These are phyloP conservation scores for Pseudogymnoascus sp. DNA, from an alignment of 2,329 filamentous ascomycete genomes.

Conservation along the genomic window DNA sequence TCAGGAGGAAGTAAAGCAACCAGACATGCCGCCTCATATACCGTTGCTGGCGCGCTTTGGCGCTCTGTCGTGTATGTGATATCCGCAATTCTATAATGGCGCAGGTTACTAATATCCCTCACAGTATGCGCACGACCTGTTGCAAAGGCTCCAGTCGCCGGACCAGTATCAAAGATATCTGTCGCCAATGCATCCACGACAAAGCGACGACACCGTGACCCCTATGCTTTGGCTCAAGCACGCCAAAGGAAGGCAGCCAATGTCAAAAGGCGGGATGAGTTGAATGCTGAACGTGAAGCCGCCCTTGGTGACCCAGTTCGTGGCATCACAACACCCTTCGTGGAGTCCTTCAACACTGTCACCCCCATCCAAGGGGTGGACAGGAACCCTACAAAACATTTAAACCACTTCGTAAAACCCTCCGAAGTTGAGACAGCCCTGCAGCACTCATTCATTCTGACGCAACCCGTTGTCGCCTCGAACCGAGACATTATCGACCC, in stretches of 20 bases:
- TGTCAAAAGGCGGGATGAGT: conserved; percentile 60
- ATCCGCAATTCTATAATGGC: background rate
- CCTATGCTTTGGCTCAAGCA: conserved; percentile 73
- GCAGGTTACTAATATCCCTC: conserved; percentile 13
- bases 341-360: conserved; percentile 65
- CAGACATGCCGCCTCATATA: conserved; percentile 59
- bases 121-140: conserved; percentile 54
- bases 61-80: conserved; percentile 48
- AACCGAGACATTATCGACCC: conserved; percentile 34
- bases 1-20: conserved; percentile 8
- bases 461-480: conserved; percentile 41
- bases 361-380: conserved; percentile 34
- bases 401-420: conserved; percentile 70
- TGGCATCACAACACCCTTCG: conserved; percentile 71
- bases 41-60: conserved; percentile 50
- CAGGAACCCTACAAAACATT: conserved; percentile 36
- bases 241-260: conserved; percentile 79
- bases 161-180: conserved; percentile 50
- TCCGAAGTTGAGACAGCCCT: conserved; percentile 59
- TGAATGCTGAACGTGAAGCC: conserved; percentile 55
- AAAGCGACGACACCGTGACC: conserved; percentile 64
- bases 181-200: conserved; percentile 56
- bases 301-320: conserved; percentile 69
- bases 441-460: conserved; percentile 58
- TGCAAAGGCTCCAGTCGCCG: conserved; percentile 37